These are phyloP conservation scores for Didymella keratinophila DNA, from an alignment of 2,329 filamentous ascomycete species.

Conservation along the genomic window DNA sequence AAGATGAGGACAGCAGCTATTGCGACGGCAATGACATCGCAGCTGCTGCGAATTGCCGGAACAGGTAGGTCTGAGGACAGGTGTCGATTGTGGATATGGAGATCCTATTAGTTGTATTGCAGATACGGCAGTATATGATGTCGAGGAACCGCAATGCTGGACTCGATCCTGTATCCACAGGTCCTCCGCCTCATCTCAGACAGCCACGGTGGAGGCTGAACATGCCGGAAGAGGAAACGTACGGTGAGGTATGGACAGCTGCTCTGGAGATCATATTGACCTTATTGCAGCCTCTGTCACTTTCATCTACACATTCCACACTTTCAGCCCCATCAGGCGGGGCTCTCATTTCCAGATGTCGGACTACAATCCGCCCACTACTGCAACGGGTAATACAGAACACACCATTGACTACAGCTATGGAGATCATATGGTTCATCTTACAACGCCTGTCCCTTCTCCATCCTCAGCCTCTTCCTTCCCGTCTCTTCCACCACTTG, in stretches of 20 bases:
- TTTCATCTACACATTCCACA: conserved; percentile 3
- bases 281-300: conserved; percentile 6
- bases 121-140: conserved; percentile 8
- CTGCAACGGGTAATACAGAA: conserved; percentile 4
- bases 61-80: conserved; percentile 11
- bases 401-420: conserved; percentile 2
- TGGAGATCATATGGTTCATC: conserved; percentile 14
- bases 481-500: neutral
- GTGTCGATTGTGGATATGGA: conserved; percentile 16
- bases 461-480: conserved; percentile 1
- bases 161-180: conserved; percentile 13
- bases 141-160: conserved; percentile 4
- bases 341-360: neutral
- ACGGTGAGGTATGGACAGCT: neutral
- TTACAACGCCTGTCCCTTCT: neutral
- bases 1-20: conserved; percentile 19
- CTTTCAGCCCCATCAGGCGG: neutral
- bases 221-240: conserved; percentile 13
- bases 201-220: conserved; percentile 1
- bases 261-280: conserved; percentile 19
- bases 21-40: conserved; percentile 14
- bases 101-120: conserved; percentile 18
- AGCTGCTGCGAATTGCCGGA: conserved; percentile 9
- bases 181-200: conserved; percentile 15
- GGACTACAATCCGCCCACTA: neutral